These are phyloP conservation scores for Cryptosporidium muris DNA, from an alignment of 169 alveolate species.

Conservation along the genomic window DNA sequence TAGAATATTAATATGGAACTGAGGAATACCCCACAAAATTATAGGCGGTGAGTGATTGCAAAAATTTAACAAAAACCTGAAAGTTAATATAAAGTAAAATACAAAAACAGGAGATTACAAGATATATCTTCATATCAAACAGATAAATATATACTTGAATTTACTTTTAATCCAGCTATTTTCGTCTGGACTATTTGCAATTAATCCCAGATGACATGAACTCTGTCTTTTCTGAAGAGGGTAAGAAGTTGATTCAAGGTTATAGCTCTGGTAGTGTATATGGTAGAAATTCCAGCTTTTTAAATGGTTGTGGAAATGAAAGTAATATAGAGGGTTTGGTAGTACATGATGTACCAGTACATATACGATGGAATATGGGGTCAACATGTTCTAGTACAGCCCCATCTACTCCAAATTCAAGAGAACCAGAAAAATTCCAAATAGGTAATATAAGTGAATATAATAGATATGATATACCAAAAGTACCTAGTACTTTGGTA, in stretches of 20 bases:
- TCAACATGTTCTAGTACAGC: conserved; percentile 48
- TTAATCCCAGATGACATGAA: too few species aligned
- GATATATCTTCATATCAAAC: too few species aligned
- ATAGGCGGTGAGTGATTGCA: too few species aligned
- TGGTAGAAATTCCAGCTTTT: not conserved
- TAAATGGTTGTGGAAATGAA: conserved; percentile 4
- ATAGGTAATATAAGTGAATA: not conserved
- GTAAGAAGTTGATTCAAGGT: not conserved
- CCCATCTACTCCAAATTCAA: conserved; percentile 65
- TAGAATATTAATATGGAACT: too few species aligned
- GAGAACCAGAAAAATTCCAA: conserved; percentile 22
- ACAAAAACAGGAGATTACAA: too few species aligned
- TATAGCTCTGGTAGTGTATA: not conserved
- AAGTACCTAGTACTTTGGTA: not conserved
- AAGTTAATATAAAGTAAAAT: too few species aligned
- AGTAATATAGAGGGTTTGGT: conserved; percentile 15
- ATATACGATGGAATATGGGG: conserved; percentile 10
- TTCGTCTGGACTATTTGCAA: too few species aligned
- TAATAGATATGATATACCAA: not conserved
- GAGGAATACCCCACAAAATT: too few species aligned
- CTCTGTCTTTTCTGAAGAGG: not conserved
- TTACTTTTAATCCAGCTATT: too few species aligned
- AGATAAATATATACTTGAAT: too few species aligned
- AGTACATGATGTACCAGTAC: conserved; percentile 42
- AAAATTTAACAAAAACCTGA: too few species aligned